A percentile compares a stretch with the other conserved stretches of the same genome.
These are phyloP conservation scores for Wallacemonas sp. DNA, from an alignment of 208 protist genomes.

Conservation along the genomic window DNA sequence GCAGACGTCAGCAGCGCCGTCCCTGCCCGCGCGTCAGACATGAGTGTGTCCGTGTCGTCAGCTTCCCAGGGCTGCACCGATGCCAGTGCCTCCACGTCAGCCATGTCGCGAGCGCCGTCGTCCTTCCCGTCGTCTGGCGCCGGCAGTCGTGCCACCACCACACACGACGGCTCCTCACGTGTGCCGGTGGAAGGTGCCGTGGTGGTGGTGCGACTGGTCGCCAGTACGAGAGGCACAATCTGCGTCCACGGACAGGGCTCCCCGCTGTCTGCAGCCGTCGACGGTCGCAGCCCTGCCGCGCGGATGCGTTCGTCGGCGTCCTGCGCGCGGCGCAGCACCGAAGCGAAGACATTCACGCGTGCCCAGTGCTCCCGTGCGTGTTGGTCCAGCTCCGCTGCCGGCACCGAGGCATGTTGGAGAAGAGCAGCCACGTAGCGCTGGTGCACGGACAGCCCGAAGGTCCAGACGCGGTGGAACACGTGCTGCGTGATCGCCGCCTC, in stretches of 20 bases:
- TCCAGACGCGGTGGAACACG: conserved; percentile 67
- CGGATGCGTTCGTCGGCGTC: conserved; percentile 22
- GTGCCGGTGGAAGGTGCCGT: too few relatives aligned
- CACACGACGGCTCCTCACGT: background rate
- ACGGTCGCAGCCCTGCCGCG: background rate
- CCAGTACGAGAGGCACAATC: conserved; percentile 1
- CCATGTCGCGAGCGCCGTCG: background rate
- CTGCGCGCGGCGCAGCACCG: conserved; percentile 30
- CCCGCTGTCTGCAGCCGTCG: background rate
- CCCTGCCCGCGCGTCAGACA: background rate
- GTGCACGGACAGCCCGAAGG: conserved; percentile 69
- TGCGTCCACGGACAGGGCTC: conserved; percentile 1
- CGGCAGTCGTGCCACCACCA: background rate
- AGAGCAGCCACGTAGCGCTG: conserved; percentile 51
- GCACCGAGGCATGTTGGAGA: conserved; percentile 28
- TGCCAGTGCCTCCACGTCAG: background rate
- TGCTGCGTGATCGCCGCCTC: conserved; percentile 46
- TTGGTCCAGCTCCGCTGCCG: background rate
- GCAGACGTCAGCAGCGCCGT: conserved; percentile 5
- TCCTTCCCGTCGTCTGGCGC: background rate
- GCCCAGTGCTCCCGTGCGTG: conserved; percentile 3
- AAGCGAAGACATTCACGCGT: conserved; percentile 27
- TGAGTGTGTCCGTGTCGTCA: background rate
- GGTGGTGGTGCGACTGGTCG: too few relatives aligned
- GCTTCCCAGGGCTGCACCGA: conserved; percentile 14